phyloP scores from a whole-genome alignment of 1,284 basidiomycete genomes.

The Apiotrichum brassicae region DNA sequence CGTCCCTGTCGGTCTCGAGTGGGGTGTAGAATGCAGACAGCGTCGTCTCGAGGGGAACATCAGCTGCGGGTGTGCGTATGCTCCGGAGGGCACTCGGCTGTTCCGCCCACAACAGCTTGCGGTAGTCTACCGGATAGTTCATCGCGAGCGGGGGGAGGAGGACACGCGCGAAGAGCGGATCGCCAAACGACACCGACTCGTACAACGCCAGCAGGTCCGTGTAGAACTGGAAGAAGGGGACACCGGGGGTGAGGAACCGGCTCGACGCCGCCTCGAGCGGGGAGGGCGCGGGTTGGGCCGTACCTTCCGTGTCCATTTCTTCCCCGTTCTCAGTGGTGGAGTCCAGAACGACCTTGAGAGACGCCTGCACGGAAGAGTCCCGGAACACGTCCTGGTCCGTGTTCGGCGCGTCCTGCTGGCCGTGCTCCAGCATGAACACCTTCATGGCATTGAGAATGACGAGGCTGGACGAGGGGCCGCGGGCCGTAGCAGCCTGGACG shows the following conservation, averaged over 20 bases:
- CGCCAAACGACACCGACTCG: slow-evolving; percentile 81
- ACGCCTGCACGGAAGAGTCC: slow-evolving; percentile 51
- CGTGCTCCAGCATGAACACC: slow-evolving; percentile 89
- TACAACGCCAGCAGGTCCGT: slow-evolving; percentile 84
- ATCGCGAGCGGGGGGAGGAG: slow-evolving; percentile 67
- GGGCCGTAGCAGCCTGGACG: neutral
- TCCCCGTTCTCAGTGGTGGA: slow-evolving; percentile 28
- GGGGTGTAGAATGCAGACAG: slow-evolving; percentile 65
- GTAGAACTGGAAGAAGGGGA: slow-evolving; percentile 89
- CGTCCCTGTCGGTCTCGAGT: slow-evolving; percentile 59
- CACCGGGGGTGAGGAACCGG: slow-evolving; percentile 58
- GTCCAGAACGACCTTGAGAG: slow-evolving; percentile 58
- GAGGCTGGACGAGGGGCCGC: neutral
- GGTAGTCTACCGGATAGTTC: slow-evolving; percentile 72
- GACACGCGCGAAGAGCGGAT: slow-evolving; percentile 66
- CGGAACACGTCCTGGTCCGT: slow-evolving; percentile 50
- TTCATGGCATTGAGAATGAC: slow-evolving; percentile 76
- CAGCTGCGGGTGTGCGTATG: slow-evolving; percentile 45
- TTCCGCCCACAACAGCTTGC: slow-evolving; percentile 79
- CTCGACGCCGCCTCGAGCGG: slow-evolving; percentile 58
- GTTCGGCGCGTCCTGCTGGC: slow-evolving; percentile 45
- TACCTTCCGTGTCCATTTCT: slow-evolving; percentile 23
- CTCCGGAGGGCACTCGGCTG: slow-evolving; percentile 56
- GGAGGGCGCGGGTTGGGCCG: neutral
- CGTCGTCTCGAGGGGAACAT: slow-evolving; percentile 25